Evolutionary conservation across 805 yeast species (phyloP).

Genomic region (Tetrapisispora pingtungensis): DNA sequence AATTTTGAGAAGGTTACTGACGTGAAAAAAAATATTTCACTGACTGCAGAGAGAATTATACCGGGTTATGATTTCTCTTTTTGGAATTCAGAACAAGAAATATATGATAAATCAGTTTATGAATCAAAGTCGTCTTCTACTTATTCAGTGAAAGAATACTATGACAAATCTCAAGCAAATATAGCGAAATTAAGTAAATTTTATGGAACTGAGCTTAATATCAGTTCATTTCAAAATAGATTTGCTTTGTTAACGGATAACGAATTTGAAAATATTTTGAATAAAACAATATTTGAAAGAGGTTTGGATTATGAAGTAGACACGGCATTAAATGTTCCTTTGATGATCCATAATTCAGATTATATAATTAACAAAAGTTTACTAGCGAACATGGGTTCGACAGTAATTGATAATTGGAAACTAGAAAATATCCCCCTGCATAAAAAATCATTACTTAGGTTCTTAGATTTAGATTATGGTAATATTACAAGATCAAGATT

Average conservation of each 20-base stretch:
- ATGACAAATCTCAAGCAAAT: conserved; percentile 43
- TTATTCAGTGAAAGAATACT: conserved; percentile 47
- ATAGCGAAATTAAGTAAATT: conserved; percentile 14
- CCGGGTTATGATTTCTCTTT: conserved; percentile 34
- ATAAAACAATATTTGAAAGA: conserved; percentile 31
- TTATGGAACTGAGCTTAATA: conserved; percentile 16
- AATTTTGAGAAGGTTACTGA: conserved; percentile 41
- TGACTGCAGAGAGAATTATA: conserved; percentile 27
- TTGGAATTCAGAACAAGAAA: conserved; percentile 35
- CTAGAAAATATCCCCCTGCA: conserved; percentile 43
- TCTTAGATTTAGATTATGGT: conserved; percentile 35
- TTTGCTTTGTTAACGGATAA: conserved; percentile 5
- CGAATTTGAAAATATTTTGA: conserved; percentile 34
- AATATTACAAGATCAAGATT: conserved; percentile 35
- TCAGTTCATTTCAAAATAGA: neutral
- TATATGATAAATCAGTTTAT: conserved; percentile 32
- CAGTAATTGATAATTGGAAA: conserved; percentile 39
- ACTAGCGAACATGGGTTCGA: neutral
- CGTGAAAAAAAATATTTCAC: conserved; percentile 32
- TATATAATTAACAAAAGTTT: neutral
- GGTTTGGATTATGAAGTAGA: conserved; percentile 29
- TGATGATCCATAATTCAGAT: conserved; percentile 29
- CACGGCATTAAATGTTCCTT: conserved; percentile 27
- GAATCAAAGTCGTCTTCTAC: conserved; percentile 38
- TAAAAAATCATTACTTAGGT: conserved; percentile 41